phyloP scores from a whole-genome alignment of 805 yeast species.

The Schwanniomyces pseudopolymorphus region DNA sequence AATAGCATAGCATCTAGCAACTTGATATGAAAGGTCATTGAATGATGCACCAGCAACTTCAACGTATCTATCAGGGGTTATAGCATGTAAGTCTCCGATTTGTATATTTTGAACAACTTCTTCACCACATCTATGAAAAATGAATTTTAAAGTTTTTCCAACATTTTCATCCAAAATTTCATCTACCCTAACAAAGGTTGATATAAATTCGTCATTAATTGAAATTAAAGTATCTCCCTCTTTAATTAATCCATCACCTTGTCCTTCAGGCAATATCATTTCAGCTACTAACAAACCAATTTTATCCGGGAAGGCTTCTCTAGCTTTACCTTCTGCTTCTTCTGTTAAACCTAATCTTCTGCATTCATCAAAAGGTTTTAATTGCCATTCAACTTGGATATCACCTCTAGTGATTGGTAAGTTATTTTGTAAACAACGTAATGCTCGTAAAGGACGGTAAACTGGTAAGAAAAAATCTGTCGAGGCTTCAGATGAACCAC shows the following conservation, averaged over 20 bases:
- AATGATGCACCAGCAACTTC: slow-evolving; percentile 86
- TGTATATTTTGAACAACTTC: slow-evolving; percentile 48
- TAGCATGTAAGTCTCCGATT: slow-evolving; percentile 75
- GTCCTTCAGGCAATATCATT: slow-evolving; percentile 80
- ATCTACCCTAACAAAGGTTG: slow-evolving; percentile 78
- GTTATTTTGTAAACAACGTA: slow-evolving; percentile 63
- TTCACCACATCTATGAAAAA: slow-evolving; percentile 74
- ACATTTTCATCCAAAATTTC: slow-evolving; percentile 74
- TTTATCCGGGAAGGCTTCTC: slow-evolving; percentile 66
- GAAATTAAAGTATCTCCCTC: slow-evolving; percentile 87
- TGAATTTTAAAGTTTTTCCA: slow-evolving; percentile 54
- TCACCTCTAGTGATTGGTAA: slow-evolving; percentile 81
- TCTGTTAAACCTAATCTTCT: slow-evolving; percentile 77
- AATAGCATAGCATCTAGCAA: slow-evolving; percentile 80
- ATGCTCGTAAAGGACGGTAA: slow-evolving; percentile 78
- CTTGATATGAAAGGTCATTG: slow-evolving; percentile 82
- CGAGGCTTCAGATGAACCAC: slow-evolving; percentile 88
- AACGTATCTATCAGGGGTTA: slow-evolving; percentile 80
- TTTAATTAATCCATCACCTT: slow-evolving; percentile 66
- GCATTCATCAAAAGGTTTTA: slow-evolving; percentile 89
- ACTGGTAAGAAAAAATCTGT: slow-evolving; percentile 92
- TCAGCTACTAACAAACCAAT: slow-evolving; percentile 85
- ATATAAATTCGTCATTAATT: slow-evolving; percentile 61
- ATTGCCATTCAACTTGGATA: slow-evolving; percentile 84
- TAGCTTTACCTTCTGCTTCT: slow-evolving; percentile 69